A percentile compares a stretch with the other conserved stretches of the same genome.
phyloP scores from a whole-genome alignment of 768 basidiomycete genomes.

The Auricularia auricula-judae region DNA sequence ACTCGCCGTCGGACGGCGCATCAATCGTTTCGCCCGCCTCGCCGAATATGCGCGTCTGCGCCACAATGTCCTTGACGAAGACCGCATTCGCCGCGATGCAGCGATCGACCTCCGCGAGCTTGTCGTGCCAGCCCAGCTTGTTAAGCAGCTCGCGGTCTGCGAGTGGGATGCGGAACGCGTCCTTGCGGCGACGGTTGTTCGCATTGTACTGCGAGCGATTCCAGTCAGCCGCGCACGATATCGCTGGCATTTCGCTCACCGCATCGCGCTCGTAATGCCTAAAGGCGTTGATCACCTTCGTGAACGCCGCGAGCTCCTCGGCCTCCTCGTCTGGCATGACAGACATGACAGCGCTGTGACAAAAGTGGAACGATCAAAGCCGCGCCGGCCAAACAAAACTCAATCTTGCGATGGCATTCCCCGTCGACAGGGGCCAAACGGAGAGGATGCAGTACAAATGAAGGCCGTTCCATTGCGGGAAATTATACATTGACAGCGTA shows the following conservation, averaged over 20 bases:
- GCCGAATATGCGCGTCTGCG: slow-evolving; percentile 73
- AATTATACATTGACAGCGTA: not conserved
- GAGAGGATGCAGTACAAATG: not conserved
- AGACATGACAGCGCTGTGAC: not conserved
- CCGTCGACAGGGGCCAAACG: not conserved
- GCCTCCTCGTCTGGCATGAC: slow-evolving; percentile 6
- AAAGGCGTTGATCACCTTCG: slow-evolving; percentile 66
- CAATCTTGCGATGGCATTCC: not conserved
- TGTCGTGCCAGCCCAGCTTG: slow-evolving; percentile 61
- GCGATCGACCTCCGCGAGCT: slow-evolving; percentile 68
- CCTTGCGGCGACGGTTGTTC: slow-evolving; percentile 63
- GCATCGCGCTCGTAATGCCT: slow-evolving; percentile 65
- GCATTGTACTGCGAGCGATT: slow-evolving; percentile 33
- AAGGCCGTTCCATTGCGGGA: not conserved
- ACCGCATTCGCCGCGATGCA: slow-evolving; percentile 73
- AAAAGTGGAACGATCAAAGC: not conserved
- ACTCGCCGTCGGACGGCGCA: slow-evolving; percentile 20
- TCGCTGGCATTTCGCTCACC: slow-evolving; percentile 27
- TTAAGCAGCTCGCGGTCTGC: slow-evolving; percentile 62
- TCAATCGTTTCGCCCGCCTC: slow-evolving; percentile 25
- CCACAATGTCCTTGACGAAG: slow-evolving; percentile 65
- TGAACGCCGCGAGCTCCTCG: slow-evolving; percentile 63
- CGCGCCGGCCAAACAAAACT: not conserved
- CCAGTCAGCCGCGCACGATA: not conserved
- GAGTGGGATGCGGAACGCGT: slow-evolving; percentile 56